These are phyloP conservation scores for Aspergillus niger DNA, from an alignment of 2,329 filamentous ascomycete species.

Conservation along the genomic window DNA sequence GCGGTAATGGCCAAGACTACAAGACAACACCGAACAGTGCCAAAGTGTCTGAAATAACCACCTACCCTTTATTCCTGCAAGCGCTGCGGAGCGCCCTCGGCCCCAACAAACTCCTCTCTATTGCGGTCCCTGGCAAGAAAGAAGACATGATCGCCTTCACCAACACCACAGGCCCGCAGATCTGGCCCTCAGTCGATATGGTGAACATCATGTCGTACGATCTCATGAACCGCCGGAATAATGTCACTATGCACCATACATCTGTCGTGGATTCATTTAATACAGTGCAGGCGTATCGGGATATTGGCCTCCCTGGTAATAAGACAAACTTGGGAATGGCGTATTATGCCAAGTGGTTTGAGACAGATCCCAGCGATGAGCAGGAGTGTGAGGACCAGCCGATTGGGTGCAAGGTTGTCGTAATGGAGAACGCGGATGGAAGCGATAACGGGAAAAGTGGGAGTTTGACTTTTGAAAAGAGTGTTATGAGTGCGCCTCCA, in stretches of 20 bases:
- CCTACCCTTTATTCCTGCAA: slow-evolving; percentile 62
- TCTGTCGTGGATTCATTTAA: slow-evolving; percentile 59
- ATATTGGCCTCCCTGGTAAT: slow-evolving; percentile 55
- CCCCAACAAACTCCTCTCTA: slow-evolving; percentile 61
- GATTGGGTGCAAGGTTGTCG: slow-evolving; percentile 60
- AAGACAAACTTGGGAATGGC: slow-evolving; percentile 68
- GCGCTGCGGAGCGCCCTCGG: slow-evolving; percentile 62
- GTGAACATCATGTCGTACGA: slow-evolving; percentile 75
- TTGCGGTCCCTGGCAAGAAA: slow-evolving; percentile 65
- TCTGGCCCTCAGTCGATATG: slow-evolving; percentile 64
- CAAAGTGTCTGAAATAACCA: slow-evolving; percentile 62
- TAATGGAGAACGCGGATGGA: slow-evolving; percentile 63
- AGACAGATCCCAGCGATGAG: slow-evolving; percentile 49
- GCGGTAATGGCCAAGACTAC: slow-evolving; percentile 70
- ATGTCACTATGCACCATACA: slow-evolving; percentile 64
- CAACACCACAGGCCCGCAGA: slow-evolving; percentile 56
- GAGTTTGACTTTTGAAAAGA: slow-evolving; percentile 52
- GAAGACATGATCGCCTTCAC: slow-evolving; percentile 71
- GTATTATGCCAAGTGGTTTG: slow-evolving; percentile 71
- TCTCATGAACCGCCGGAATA: slow-evolving; percentile 69
- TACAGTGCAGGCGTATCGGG: slow-evolving; percentile 61
- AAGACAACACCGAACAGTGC: slow-evolving; percentile 60
- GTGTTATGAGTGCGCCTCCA: slow-evolving; percentile 28
- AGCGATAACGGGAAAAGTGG: slow-evolving; percentile 59
- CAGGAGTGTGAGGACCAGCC: slow-evolving; percentile 49